Evolutionary conservation across 352 stramenopile species (phyloP).

Genomic region (Pythium rhizo-oryzae): DNA sequence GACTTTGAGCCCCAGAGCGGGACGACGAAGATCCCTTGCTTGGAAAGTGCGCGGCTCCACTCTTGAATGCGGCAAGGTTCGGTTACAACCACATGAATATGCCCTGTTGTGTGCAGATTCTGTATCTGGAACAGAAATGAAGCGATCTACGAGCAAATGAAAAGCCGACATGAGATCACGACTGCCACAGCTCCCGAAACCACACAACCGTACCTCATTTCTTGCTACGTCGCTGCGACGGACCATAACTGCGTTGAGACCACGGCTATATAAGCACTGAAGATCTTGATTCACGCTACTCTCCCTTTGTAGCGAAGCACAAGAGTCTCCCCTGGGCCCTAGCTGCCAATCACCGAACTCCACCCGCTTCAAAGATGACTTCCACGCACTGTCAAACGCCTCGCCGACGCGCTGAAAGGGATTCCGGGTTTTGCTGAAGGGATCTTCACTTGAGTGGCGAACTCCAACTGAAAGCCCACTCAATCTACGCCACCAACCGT

Average conservation of each 20-base stretch:
- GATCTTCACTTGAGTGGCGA: not conserved
- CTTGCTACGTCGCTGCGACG: constrained; percentile 13
- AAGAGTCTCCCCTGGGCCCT: not conserved
- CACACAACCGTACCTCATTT: constrained; percentile 18
- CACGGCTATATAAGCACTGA: constrained; percentile 26
- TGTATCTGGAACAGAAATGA: constrained; percentile 25
- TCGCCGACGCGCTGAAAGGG: constrained; percentile 24
- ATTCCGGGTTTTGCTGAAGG: not conserved
- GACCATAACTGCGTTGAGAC: constrained; percentile 37
- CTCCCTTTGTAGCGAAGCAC: constrained; percentile 5
- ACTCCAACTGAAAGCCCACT: not conserved
- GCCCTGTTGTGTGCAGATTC: not conserved
- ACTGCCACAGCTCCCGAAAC: not conserved
- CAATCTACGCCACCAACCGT: not conserved
- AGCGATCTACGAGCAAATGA: not conserved
- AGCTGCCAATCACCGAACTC: constrained; percentile 28
- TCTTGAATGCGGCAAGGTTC: constrained; percentile 1
- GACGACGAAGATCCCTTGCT: constrained; percentile 2
- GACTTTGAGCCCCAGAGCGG: not conserved
- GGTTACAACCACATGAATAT: constrained; percentile 21
- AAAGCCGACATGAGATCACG: not conserved
- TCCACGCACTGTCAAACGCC: constrained; percentile 17
- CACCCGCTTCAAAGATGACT: constrained; percentile 28
- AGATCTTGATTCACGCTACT: constrained; percentile 20
- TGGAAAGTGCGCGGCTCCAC: constrained; percentile 14